Evolutionary conservation across 805 yeast genomes (phyloP).

Genomic region (Zygosaccharomyces kombuchaensis): DNA sequence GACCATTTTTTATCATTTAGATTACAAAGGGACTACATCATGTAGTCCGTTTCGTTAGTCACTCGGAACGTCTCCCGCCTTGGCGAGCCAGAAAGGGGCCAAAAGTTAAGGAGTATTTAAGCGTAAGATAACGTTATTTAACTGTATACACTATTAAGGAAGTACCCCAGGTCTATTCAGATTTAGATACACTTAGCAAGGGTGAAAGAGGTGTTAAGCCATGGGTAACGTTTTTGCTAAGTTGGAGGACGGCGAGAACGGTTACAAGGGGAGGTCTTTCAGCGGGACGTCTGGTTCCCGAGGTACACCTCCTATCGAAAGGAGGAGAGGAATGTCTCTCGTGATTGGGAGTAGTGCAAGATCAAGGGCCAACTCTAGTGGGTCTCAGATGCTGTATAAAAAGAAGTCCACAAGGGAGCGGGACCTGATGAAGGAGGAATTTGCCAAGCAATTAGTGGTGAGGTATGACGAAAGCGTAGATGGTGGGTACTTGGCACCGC

Average conservation of each 20-base stretch:
- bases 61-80: slow-evolving; percentile 3
- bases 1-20: not conserved
- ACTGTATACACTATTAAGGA: not conserved
- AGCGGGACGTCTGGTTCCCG: slow-evolving; percentile 14
- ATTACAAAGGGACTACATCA: too few relatives aligned
- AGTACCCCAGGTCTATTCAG: not conserved
- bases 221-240: slow-evolving; percentile 50
- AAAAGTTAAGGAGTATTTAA: not conserved
- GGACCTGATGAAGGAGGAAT: slow-evolving; percentile 48
- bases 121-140: not conserved
- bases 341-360: slow-evolving; percentile 15
- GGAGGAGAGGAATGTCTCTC: slow-evolving; percentile 11
- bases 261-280: slow-evolving; percentile 8
- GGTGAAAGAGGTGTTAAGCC: not conserved
- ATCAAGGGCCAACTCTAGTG: slow-evolving; percentile 23
- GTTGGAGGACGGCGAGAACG: slow-evolving; percentile 33
- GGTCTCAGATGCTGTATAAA: slow-evolving; percentile 22
- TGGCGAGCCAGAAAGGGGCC: not conserved
- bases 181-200: not conserved
- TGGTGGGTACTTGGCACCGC: slow-evolving; percentile 92
- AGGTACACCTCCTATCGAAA: slow-evolving; percentile 14
- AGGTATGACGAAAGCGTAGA: slow-evolving; percentile 70
- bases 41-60: not conserved
- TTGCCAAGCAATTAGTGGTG: slow-evolving; percentile 55
- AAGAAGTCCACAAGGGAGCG: slow-evolving; percentile 50